A percentile compares a stretch with the other conserved stretches of the same genome.
Conservation (phyloP, 1,284 basidiomycete species). For the Exsudoporus floridanus region DNA sequence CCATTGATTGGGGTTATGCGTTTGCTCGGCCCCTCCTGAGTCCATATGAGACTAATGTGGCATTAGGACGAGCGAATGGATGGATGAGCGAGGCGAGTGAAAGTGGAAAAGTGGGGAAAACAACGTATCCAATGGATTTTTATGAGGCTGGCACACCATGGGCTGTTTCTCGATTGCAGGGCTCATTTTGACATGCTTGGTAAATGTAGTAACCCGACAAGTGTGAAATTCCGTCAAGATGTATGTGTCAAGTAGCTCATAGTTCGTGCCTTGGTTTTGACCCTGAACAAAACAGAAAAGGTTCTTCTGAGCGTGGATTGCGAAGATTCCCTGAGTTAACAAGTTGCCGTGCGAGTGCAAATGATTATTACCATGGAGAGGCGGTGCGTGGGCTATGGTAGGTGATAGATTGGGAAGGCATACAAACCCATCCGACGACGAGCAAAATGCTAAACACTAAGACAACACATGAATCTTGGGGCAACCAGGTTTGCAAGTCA, state of each 20-base stretch:
- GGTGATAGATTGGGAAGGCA: neutral
- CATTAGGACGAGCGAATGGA: conserved; percentile 67
- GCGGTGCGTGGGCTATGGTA: neutral
- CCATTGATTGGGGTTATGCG: conserved; percentile 98
- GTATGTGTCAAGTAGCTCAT: too few species aligned
- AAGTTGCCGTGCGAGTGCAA: neutral
- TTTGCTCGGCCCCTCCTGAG: conserved; percentile 88
- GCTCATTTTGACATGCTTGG: conserved; percentile 22
- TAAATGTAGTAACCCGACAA: neutral
- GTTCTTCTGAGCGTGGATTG: neutral
- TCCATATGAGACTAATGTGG: conserved; percentile 93
- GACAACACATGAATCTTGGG: conserved; percentile 14
- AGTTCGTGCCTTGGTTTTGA: too few species aligned
- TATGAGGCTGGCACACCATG: conserved; percentile 78
- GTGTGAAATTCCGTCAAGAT: neutral
- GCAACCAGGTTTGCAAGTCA: neutral
- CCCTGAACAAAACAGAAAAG: neutral
- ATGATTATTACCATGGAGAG: neutral
- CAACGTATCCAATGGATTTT: conserved; percentile 94
- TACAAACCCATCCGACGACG: neutral
- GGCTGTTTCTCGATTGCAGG: conserved; percentile 60
- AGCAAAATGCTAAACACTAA: conserved; percentile 26
- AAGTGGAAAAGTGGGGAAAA: conserved; percentile 36
- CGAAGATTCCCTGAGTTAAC: neutral
- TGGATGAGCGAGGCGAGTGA: conserved; percentile 53